phyloP scores from a whole-genome alignment of 1,139 yeast species.

The Blastobotrys illinoisensis region DNA sequence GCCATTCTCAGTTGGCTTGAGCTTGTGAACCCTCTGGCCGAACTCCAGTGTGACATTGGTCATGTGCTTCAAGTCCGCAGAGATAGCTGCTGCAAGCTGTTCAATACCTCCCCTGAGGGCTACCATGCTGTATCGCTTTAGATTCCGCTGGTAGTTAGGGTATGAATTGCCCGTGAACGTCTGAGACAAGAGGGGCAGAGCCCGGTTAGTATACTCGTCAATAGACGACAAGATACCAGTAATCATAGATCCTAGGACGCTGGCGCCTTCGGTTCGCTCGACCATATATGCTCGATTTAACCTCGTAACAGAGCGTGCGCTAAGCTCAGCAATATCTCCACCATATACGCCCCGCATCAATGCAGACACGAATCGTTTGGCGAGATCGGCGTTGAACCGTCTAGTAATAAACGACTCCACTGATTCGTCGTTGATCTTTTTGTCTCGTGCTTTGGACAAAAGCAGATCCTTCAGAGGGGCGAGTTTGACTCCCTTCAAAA shows the following conservation, averaged over 20 bases:
- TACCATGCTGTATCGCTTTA: slow-evolving; percentile 23
- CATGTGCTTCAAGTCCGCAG: slow-evolving; percentile 37
- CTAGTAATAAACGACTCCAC: slow-evolving; percentile 62
- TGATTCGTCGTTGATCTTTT: slow-evolving; percentile 52
- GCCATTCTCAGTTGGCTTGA: slow-evolving; percentile 14
- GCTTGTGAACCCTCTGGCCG: slow-evolving; percentile 18
- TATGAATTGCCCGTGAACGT: slow-evolving; percentile 20
- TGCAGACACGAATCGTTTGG: slow-evolving; percentile 71
- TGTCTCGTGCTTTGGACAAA: slow-evolving; percentile 34
- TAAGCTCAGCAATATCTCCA: slow-evolving; percentile 65
- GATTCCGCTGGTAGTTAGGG: slow-evolving; percentile 15
- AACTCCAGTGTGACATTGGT: slow-evolving; percentile 43
- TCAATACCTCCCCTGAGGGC: slow-evolving; percentile 31
- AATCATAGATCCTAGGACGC: slow-evolving; percentile 40
- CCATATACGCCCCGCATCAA: slow-evolving; percentile 87
- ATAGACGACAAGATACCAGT: slow-evolving; percentile 28
- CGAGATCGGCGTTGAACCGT: slow-evolving; percentile 58
- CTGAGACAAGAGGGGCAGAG: slow-evolving; percentile 26
- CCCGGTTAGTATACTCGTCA: slow-evolving; percentile 24
- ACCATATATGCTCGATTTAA: slow-evolving; percentile 41
- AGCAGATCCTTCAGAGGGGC: slow-evolving; percentile 32
- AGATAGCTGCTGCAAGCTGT: slow-evolving; percentile 29
- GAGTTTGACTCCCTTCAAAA: slow-evolving; percentile 37
- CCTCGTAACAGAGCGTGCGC: slow-evolving; percentile 50
- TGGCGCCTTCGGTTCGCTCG: slow-evolving; percentile 59